Base-by-base conservation (phyloP, 768 basidiomycete genomes). In the Solioccasus polychromus region DNA sequence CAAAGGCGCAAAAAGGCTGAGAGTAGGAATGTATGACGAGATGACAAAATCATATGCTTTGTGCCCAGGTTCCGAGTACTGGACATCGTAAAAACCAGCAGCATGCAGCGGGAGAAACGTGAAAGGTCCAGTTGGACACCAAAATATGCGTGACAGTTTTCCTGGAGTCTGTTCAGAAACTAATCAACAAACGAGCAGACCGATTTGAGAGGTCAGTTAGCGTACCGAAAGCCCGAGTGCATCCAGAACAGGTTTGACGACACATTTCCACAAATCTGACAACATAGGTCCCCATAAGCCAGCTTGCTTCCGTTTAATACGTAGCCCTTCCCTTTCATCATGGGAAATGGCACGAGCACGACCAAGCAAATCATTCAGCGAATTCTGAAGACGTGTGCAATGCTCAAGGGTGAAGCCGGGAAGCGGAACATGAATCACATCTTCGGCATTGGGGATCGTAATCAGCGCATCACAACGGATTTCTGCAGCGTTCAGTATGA, bases 11-110 rank as follows among this genome's bases (percentile, higher is more conserved):
- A 66, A 41, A 2, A 61, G 46, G 34, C 45, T 36, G 2, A 68
- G 41, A 1, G 66, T 62, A 2, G 64, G 59, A 1, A 56, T 54
- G 35, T 68, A 68, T n/a, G 66, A 67, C 17, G 35, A 47, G 12
- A 45, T 14, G n/a, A 39, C 37, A 8, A 38, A 38, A 25, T 45
- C 36, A 14, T 23, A 45, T 17, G 36, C 23, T 17, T 37, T 40
- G 24, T 32, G 24, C 4, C 32, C 38, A 25, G 23, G 42, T 5
- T 48, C 11, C 4, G 39, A 45, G 10, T 23, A 17, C 5, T 24
- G 32, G 3, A 9, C 9, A 8, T 7, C 30, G 10, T 45, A 45
- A n/a, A 31, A 5, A 8, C 44, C 44, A 6, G 44, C 44, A 19
- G 44, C 44, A 19, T 45, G 44, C 7, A 45, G n/a, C 31, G 44